Percentiles rank a stretch among this genome's conserved stretches.
These are phyloP conservation scores for Nicotiana rustica DNA, from an alignment of 305 asterid species.

Conservation along the genomic window DNA sequence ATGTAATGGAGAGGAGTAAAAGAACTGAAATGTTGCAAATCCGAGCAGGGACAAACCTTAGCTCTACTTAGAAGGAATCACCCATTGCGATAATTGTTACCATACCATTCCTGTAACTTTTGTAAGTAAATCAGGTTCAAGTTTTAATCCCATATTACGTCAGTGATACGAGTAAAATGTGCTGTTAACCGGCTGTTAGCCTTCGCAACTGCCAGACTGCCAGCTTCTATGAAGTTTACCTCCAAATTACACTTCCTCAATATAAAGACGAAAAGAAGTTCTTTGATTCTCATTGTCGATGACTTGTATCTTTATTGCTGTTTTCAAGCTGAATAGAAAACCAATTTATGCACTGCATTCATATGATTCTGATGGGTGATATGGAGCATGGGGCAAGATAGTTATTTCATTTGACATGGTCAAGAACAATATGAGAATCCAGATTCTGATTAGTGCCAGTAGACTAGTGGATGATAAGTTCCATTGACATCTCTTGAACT, in stretches of 20 bases:
- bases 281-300: neutral
- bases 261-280: neutral
- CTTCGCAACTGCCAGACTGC: neutral
- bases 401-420: neutral
- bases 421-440: neutral
- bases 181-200: constrained; percentile 34
- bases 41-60: constrained; percentile 62
- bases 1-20: constrained; percentile 92
- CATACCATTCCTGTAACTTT: constrained; percentile 32
- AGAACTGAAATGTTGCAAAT: constrained; percentile 77
- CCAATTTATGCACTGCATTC: neutral
- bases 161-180: constrained; percentile 3
- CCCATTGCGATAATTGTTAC: neutral
- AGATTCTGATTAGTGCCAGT: neutral
- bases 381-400: neutral
- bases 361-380: neutral
- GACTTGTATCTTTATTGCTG: neutral
- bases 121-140: constrained; percentile 40
- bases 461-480: neutral
- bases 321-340: neutral
- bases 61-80: constrained; percentile 28
- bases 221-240: neutral
- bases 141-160: constrained; percentile 35
- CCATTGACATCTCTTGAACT: neutral
- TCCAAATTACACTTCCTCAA: neutral